Evolutionary conservation across 495 filamentous ascomycete species (phyloP), one percentile per base, ranked within the genome.

Genomic region (Tuber umbilicatum): DNA sequence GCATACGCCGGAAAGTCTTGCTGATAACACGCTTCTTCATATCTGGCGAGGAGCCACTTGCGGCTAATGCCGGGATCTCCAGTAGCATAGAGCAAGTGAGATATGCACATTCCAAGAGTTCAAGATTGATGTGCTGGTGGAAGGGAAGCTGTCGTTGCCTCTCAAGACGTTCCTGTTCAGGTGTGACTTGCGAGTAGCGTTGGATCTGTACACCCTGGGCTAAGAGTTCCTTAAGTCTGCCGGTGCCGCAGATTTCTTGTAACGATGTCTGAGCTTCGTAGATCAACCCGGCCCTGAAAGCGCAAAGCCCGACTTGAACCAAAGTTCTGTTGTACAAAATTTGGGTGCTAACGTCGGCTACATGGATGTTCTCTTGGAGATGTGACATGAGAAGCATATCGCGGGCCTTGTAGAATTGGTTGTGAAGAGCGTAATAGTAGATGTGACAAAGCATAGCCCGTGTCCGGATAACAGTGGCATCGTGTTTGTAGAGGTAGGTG

Each of bases 331-430:
- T 99, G 90, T 94, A 99, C 73, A 98, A 91, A 76, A 99, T 99
- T 84, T 99, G 95, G 45, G 92, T 97, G 84, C 90, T 91, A 80
- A 99, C 91, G 81, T 98, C 95, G 83, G 97, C 97, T 84, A 90
- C 96, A 84, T 87, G 86, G 84, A 98, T 97, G 77, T 90, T 97
- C 86, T 99, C 95, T 82, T 97, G 93, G 81, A 99, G 85, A 85
- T 99, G 95, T n/a, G 96, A 98, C 91, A 98, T 98, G 82, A 99
- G 89, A 91, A 98, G 94, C 90, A 98, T 92, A 84, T 99, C 95
- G 79, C 96, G 93, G 81, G 95, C 92, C 81, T 91, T 91, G 88
- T 97, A 98, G 87, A 97, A 98, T 74, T 97, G 90, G 84, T 98
- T 94, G 83, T 99, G 95, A 68, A 98, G 88, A 45, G 95, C 95